phyloP scores from a whole-genome alignment of 2,329 filamentous ascomycete species.

The Colletotrichum camelliae region DNA sequence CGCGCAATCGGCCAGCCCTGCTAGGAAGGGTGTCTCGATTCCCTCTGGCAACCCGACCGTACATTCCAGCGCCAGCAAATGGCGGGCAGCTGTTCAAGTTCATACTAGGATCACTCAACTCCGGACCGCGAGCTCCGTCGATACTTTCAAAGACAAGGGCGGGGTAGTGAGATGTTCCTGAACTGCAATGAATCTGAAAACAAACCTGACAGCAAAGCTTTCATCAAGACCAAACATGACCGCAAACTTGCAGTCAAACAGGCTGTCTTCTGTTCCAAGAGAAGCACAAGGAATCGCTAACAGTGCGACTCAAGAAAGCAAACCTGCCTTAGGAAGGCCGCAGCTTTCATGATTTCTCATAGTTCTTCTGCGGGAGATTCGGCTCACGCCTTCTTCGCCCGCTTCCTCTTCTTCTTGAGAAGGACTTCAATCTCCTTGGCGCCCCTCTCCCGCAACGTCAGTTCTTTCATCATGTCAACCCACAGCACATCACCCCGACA shows the following conservation, averaged over 20 bases:
- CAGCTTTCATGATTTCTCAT: background rate
- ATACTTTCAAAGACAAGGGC: background rate
- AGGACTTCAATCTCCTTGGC: slow-evolving; percentile 73
- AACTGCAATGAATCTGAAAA: background rate
- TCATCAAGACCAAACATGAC: background rate
- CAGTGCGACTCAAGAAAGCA: background rate
- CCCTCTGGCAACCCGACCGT: background rate
- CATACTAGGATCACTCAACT: background rate
- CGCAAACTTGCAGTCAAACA: background rate
- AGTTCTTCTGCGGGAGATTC: background rate
- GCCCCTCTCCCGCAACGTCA: slow-evolving; percentile 76
- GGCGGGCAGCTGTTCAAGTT: background rate
- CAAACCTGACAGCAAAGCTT: background rate
- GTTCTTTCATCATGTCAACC: slow-evolving; percentile 81
- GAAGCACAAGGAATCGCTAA: background rate
- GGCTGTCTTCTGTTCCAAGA: background rate
- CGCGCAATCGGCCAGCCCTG: background rate
- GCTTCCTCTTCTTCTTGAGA: slow-evolving; percentile 44
- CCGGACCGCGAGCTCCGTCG: background rate
- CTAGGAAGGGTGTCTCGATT: background rate
- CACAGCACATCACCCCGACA: slow-evolving; percentile 71
- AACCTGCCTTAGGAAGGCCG: background rate
- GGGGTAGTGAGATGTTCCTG: background rate
- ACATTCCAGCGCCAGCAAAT: background rate
- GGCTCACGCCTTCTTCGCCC: slow-evolving; percentile 25